A percentile compares a stretch with the other conserved stretches of the same genome.
These are phyloP conservation scores for Ascomycota sp. DNA, from an alignment of 2,329 filamentous ascomycete genomes.

Conservation along the genomic window DNA sequence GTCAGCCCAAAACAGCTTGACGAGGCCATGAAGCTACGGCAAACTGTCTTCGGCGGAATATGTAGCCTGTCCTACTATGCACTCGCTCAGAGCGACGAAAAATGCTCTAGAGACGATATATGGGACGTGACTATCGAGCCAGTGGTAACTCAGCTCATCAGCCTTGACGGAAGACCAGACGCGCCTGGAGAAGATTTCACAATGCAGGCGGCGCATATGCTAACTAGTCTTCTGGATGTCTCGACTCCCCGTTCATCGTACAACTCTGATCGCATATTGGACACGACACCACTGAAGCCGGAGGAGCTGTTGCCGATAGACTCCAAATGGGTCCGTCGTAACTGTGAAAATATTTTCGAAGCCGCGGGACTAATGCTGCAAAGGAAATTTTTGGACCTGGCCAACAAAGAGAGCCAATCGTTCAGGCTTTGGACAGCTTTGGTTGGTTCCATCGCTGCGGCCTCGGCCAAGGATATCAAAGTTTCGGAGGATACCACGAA, in stretches of 20 bases:
- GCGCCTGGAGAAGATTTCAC: conserved; percentile 25
- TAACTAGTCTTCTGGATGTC: conserved; percentile 48
- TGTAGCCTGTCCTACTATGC: conserved; percentile 70
- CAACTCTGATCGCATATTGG: conserved; percentile 52
- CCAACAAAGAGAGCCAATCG: conserved; percentile 31
- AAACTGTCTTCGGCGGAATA: conserved; percentile 44
- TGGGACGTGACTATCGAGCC: conserved; percentile 60
- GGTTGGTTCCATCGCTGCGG: conserved; percentile 40
- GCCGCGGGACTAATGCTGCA: conserved; percentile 39
- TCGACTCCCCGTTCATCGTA: conserved; percentile 40
- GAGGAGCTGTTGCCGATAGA: conserved; percentile 74
- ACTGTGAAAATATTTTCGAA: conserved; percentile 42
- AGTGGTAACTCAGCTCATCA: conserved; percentile 38
- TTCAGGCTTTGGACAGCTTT: conserved; percentile 40
- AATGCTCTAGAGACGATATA: conserved; percentile 47
- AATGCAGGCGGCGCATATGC: conserved; percentile 43
- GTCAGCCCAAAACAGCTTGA: conserved; percentile 34
- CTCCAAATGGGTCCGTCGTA: conserved; percentile 67
- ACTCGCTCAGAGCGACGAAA: conserved; percentile 48
- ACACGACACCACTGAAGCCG: conserved; percentile 33
- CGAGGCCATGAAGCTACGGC: conserved; percentile 26
- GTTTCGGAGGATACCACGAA: conserved; percentile 65
- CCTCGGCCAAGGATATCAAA: conserved; percentile 73
- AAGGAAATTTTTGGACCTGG: conserved; percentile 40
- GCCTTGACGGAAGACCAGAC: conserved; percentile 13